Conservation (phyloP, 202 grass and related monocot species). For the Zizania palustris region DNA sequence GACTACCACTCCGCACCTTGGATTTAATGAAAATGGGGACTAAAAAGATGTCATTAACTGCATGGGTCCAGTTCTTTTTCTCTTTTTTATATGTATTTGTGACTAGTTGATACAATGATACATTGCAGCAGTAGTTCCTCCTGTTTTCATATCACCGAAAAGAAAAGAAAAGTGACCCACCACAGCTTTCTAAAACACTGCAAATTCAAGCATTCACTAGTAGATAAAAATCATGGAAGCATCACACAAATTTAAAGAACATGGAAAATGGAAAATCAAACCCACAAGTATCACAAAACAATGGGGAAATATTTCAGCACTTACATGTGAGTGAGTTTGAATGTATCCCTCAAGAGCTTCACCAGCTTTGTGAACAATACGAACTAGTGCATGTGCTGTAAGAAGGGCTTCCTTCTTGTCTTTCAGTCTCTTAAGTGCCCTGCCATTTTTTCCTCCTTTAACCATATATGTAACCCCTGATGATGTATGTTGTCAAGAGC, state of each 20-base stretch:
- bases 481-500: background rate
- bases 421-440: conserved; percentile 12
- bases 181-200: too few relatives aligned
- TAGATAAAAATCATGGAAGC: background rate
- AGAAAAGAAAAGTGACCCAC: too few relatives aligned
- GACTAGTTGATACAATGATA: too few relatives aligned
- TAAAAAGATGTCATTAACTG: too few relatives aligned
- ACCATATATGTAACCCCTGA: background rate
- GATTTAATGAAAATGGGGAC: too few relatives aligned
- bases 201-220: too few relatives aligned
- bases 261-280: background rate
- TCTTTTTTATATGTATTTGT: too few relatives aligned
- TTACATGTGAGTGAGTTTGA: conserved; percentile 34
- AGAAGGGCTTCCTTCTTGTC: background rate
- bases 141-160: too few relatives aligned
- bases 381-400: conserved; percentile 2
- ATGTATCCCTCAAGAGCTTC: conserved; percentile 33
- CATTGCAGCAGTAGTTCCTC: too few relatives aligned
- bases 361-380: conserved; percentile 22
- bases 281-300: background rate
- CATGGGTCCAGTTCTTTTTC: too few relatives aligned
- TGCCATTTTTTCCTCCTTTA: conserved; percentile 13
- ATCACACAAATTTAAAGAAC: background rate
- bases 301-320: background rate
- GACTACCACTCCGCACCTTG: too few relatives aligned